These are phyloP conservation scores for Annona cherimola DNA, from an alignment of 164 flowering plant species.

Conservation along the genomic window DNA sequence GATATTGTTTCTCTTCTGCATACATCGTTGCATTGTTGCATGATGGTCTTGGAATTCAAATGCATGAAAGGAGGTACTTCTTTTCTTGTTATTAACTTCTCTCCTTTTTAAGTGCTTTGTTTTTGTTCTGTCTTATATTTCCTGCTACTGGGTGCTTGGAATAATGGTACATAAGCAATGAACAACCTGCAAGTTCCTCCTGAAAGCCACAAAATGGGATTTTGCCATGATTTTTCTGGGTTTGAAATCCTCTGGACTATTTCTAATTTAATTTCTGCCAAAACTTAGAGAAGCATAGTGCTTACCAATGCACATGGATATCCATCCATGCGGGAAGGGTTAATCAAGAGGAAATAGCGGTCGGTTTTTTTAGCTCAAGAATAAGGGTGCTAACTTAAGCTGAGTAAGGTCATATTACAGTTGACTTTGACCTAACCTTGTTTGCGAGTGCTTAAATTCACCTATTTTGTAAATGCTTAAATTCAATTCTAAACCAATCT, in stretches of 20 bases:
- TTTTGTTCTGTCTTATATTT: neutral
- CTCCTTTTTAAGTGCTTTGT: neutral
- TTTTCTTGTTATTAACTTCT: neutral
- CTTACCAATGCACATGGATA: no score
- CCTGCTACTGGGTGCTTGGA: neutral
- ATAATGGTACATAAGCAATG: neutral
- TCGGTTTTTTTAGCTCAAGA: no score
- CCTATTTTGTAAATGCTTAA: no score
- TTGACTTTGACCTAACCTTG: no score
- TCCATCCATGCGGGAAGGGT: no score
- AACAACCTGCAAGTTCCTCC: neutral
- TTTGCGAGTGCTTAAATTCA: no score
- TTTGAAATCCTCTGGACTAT: neutral
- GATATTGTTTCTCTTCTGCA: conserved; percentile 55
- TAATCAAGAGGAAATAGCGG: no score
- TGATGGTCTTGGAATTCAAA: conserved; percentile 36
- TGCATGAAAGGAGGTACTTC: conserved; percentile 36
- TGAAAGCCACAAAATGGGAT: neutral
- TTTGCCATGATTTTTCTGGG: neutral
- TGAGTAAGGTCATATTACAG: no score
- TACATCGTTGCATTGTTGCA: conserved; percentile 43
- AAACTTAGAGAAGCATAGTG: no score
- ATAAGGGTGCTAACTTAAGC: no score
- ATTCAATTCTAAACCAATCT: no score
- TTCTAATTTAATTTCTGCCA: neutral